phyloP scores from a whole-genome alignment of 2,329 filamentous ascomycete species.

The Sclerotinia trifoliorum region DNA sequence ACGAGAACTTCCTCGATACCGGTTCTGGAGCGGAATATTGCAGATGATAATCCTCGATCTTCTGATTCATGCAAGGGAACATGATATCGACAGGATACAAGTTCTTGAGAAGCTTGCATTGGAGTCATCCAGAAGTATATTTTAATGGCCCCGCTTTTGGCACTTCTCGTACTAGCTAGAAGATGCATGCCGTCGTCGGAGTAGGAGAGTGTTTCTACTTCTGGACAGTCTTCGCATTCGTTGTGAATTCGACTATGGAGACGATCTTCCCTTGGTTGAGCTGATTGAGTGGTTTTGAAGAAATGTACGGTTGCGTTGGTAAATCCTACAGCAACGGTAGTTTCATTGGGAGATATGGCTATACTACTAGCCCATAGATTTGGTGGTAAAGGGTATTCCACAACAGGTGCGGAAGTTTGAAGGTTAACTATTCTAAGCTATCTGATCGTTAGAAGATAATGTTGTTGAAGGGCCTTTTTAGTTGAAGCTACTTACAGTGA shows the following conservation, averaged over 20 bases:
- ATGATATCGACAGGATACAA: conserved; percentile 42
- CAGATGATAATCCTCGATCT: conserved; percentile 44
- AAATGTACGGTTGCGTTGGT: conserved; percentile 45
- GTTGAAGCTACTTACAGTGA: conserved; percentile 40
- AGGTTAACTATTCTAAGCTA: conserved; percentile 45
- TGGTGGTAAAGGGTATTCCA: conserved; percentile 45
- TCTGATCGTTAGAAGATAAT: background rate
- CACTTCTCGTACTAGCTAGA: conserved; percentile 42
- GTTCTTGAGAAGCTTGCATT: conserved; percentile 42
- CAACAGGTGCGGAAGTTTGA: conserved; percentile 37
- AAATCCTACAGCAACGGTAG: conserved; percentile 45
- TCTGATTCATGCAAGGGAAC: conserved; percentile 46
- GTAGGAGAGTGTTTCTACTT: conserved; percentile 45
- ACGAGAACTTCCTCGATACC: conserved; percentile 42
- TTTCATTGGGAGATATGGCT: conserved; percentile 43
- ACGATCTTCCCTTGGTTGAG: conserved; percentile 43
- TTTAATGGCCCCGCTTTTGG: conserved; percentile 43
- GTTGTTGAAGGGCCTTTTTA: background rate
- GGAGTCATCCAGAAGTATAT: conserved; percentile 44
- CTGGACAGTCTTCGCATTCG: conserved; percentile 42
- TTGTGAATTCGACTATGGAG: conserved; percentile 41
- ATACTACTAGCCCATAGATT: conserved; percentile 44
- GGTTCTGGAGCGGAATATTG: conserved; percentile 40
- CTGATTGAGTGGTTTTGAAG: conserved; percentile 41
- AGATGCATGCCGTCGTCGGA: conserved; percentile 45